A percentile compares a stretch with the other conserved stretches of the same genome.
Conservation (phyloP, 202 grass and related monocot species). For the Elaeis oleifera region DNA sequence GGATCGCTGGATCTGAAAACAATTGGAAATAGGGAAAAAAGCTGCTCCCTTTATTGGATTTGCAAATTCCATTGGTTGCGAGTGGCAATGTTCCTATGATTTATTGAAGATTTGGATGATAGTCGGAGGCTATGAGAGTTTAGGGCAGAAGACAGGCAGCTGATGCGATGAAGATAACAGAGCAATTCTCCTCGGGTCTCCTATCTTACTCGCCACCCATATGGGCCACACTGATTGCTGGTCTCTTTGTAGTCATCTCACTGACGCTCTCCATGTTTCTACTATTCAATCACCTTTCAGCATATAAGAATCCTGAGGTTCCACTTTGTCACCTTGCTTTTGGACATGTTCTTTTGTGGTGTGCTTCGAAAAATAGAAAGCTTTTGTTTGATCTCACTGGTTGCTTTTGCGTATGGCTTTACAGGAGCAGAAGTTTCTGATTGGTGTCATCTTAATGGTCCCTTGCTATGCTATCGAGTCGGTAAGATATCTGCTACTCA, state of each 20-base stretch:
- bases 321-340: slow-evolving; percentile 11
- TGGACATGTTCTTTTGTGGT: neutral
- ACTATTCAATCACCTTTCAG: slow-evolving; percentile 58
- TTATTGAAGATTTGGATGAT: too few relatives aligned
- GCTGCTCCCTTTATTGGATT: too few relatives aligned
- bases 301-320: slow-evolving; percentile 95
- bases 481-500: slow-evolving; percentile 34
- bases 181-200: slow-evolving; percentile 30
- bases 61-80: too few relatives aligned
- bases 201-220: slow-evolving; percentile 28
- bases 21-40: too few relatives aligned
- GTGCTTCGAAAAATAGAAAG: neutral
- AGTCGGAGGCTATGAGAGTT: neutral
- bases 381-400: neutral
- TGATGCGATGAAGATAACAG: slow-evolving; percentile 28
- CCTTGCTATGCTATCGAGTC: slow-evolving; percentile 79
- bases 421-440: slow-evolving; percentile 90
- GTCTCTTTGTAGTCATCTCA: slow-evolving; percentile 34
- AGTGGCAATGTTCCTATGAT: too few relatives aligned
- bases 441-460: slow-evolving; percentile 81
- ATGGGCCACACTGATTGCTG: slow-evolving; percentile 48
- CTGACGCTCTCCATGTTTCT: slow-evolving; percentile 65
- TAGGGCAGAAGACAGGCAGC: neutral
- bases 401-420: slow-evolving; percentile 8
- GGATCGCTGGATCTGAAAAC: neutral